Base-by-base conservation (phyloP, 2,329 filamentous ascomycete genomes). In the Cytospora piceae region DNA sequence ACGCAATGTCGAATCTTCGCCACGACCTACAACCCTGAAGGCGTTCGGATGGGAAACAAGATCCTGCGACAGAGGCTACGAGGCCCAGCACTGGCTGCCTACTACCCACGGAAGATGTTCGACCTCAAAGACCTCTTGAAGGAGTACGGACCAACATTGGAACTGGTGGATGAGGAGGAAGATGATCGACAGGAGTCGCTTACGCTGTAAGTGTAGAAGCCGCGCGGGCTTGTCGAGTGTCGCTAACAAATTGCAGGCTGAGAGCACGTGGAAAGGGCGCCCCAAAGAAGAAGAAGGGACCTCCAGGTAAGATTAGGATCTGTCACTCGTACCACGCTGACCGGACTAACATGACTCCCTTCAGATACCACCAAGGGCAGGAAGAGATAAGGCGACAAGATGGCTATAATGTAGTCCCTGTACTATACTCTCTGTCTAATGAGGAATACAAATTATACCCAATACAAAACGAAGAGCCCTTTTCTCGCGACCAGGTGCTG, bases 1-100 rank as follows among this genome's bases (percentile, higher is more conserved):
- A 86, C 87, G 74, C 93, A 94, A 90, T 97, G 93, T 84, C 87
- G 89, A 77, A 87, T 98, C 81, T 99, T 98, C 83, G 90, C 89
- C 74, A 92, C 91, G 59, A 94, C 90, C 61, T 98, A 89, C 83
- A 99, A 99, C 79, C 95, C 95, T 31, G 85, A 92, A 63, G 83
- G 88, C 71, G 78, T 90, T 68, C 92, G 95, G 68, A 87, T 92
- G 71, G 95, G 95, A 74, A 97, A 95, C 81, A 96, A 95, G 79
- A 84, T 99, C 76, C 84, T 99, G 67, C 92, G 94, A 74, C 91
- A 97, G 77, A 88, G 94, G 74, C 83, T 98, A 69, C 88, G 86
- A 74, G 95, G 95, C n/a, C 92, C 93, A 34, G 81, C 90, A 0
- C 80, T 97, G 70, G 90, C 89, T 49, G 85, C 92, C 65, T 99